phyloP scores from a whole-genome alignment of 2,329 filamentous ascomycete genomes.

The Beauveria varroae region DNA sequence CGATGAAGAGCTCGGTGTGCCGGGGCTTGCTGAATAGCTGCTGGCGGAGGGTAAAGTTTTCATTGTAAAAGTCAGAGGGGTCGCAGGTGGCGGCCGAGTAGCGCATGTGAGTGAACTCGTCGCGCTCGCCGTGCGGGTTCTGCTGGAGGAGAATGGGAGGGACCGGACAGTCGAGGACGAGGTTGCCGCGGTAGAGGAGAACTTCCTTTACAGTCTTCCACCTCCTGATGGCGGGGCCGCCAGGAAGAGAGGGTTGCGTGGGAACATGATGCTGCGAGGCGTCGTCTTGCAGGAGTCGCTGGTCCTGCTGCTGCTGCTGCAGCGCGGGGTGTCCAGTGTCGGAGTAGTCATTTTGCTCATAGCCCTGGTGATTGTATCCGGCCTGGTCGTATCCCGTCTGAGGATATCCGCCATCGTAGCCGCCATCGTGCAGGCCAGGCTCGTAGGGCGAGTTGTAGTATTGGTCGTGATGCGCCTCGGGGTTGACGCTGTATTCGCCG shows the following conservation, averaged over 20 bases:
- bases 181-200: constrained; percentile 91
- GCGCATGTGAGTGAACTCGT: constrained; percentile 86
- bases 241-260: constrained; percentile 42
- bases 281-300: constrained; percentile 39
- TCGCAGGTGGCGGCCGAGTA: constrained; percentile 95
- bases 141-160: constrained; percentile 82
- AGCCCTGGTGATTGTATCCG: constrained; percentile 4
- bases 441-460: constrained; percentile 83
- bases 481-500: constrained; percentile 38
- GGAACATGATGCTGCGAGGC: constrained; percentile 24
- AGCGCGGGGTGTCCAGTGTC: constrained; percentile 71
- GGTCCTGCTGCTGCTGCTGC: constrained; percentile 51
- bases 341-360: constrained; percentile 47
- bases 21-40: constrained; percentile 85
- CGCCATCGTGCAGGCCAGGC: constrained; percentile 52
- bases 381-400: constrained; percentile 26
- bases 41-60: constrained; percentile 87
- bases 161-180: constrained; percentile 94
- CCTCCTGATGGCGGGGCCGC: constrained; percentile 54
- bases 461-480: constrained; percentile 54
- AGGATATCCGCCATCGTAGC: constrained; percentile 18
- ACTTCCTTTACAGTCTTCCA: constrained; percentile 99
- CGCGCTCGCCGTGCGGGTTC: constrained; percentile 82
- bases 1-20: constrained; percentile 92
- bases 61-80: constrained; percentile 76